A percentile compares a stretch with the other conserved stretches of the same genome.
Evolutionary conservation across 345 rosid species (phyloP).

Genomic region (Lagerstroemia speciosa): DNA sequence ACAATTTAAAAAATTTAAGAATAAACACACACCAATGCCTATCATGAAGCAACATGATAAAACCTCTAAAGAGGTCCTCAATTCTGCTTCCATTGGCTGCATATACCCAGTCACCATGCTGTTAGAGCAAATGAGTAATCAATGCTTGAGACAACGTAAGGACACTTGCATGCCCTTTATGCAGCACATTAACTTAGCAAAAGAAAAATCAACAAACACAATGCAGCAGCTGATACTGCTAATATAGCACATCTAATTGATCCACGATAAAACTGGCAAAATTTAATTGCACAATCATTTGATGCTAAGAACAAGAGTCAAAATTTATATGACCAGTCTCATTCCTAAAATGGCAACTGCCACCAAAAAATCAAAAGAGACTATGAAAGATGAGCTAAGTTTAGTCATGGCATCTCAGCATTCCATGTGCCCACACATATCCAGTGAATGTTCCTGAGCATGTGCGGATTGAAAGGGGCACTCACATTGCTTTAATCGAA

Average conservation of each 20-base stretch:
- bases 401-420: neutral
- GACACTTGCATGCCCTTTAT: neutral
- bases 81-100: neutral
- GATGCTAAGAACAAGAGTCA: neutral
- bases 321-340: neutral
- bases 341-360: neutral
- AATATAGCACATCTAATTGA: neutral
- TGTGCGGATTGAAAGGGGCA: slow-evolving; percentile 1
- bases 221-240: neutral
- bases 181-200: neutral
- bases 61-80: neutral
- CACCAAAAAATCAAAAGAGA: neutral
- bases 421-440: neutral
- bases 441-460: neutral
- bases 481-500: slow-evolving; percentile 79
- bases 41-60: neutral
- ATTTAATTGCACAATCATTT: neutral
- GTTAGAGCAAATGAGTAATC: neutral
- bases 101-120: neutral
- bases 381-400: neutral
- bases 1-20: neutral
- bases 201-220: neutral
- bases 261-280: neutral
- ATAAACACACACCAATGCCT: neutral
- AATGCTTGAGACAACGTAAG: neutral